phyloP scores from a whole-genome alignment of 345 rosid genomes.

The Eucalyptus fibrosa region DNA sequence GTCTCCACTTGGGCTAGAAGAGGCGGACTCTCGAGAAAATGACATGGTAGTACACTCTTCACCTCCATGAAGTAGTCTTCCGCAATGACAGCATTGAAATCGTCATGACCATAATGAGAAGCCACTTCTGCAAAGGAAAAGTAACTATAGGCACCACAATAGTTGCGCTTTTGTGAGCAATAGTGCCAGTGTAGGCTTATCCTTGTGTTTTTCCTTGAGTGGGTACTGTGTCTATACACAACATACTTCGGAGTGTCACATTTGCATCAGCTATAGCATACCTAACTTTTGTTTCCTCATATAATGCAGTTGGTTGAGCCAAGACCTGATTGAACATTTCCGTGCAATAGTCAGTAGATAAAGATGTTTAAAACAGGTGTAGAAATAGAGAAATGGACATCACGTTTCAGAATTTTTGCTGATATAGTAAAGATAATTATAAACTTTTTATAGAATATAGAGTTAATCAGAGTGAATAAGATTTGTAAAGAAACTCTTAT shows the following conservation, averaged over 20 bases:
- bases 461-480: no score
- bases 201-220: background rate
- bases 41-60: background rate
- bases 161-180: background rate
- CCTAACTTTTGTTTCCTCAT: conserved; percentile 45
- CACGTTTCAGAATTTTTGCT: background rate
- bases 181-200: background rate
- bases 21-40: background rate
- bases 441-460: no score
- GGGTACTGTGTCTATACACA: background rate
- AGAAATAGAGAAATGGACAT: background rate
- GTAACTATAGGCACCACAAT: background rate
- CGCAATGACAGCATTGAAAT: conserved; percentile 32
- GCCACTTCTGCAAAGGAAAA: conserved; percentile 42
- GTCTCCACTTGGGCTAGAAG: background rate
- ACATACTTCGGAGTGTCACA: conserved; percentile 56
- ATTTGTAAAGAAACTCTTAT: no score
- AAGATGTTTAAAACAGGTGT: background rate
- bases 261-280: conserved; percentile 68
- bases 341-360: background rate
- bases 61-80: conserved; percentile 75
- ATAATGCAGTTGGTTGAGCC: conserved; percentile 19
- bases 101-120: conserved; percentile 36
- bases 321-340: conserved; percentile 9
- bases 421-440: no score